Base-by-base conservation (phyloP, 2,329 filamentous ascomycete species). In the Apiospora saccharicola region DNA sequence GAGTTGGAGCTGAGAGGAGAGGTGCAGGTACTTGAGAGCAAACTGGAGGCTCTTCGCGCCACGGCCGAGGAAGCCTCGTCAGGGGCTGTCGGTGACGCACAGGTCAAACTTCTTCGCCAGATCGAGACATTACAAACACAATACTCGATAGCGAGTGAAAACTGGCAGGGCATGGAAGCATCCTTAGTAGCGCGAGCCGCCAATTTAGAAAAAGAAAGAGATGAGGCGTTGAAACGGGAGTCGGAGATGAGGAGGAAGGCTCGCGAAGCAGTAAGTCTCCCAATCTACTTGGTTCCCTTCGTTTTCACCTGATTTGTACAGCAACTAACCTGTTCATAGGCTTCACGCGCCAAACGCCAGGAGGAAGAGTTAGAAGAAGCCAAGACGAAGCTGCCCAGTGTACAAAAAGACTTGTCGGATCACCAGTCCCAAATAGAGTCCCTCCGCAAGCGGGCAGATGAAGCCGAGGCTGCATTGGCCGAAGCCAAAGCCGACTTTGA, bases 111-210 rank as follows among this genome's bases (percentile, higher is more conserved):
- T 53, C 86, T 98, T 61, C 91, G 96, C 53, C 97, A 99, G 82
- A 93, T 99, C 71, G 96, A 99, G 84, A 98, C 94, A 0, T 84
- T 99, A 49, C 96, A 99, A 82, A 96, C 94, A 8, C 97, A 99
- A 81, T 98, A 99, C 82, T 91, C 95, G 0, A 91, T 97, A 71
- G 96, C 96, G 1, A 96, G 94, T 76, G 94, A 97, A 79, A 99
- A 99, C 78, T 99, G 97, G 96, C 95, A 98, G 80, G 94, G 95
- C 0, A 97, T 99, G 74, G 96, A 99, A 82, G 90, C 93, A 13
- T 97, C 94, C 2, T 84, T 99, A 44, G 89, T 96, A 69, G 90
- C 94, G 30, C 90, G 95, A 72, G 88, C 96, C 14, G 88, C 91
- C 4, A 92, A 86, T 69, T 86, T 98, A 13, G 96, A 99, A 81